Evolutionary conservation across 345 rosid genomes (phyloP), one percentile per base, ranked within the genome.

Genomic region (Camelina neglecta): DNA sequence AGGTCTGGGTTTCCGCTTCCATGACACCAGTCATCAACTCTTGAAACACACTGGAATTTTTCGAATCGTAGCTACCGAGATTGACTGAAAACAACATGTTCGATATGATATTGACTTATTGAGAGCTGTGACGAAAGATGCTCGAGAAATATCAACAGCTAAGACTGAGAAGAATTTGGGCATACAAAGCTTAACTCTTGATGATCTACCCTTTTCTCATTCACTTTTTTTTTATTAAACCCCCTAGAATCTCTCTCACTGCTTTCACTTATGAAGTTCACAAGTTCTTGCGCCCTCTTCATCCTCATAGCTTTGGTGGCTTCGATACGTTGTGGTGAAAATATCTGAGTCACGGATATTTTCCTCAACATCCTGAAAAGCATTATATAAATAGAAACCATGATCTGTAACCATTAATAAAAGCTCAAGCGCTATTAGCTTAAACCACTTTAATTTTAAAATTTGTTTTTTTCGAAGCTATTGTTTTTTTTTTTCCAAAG

Each of bases 281-380:
- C 8, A 23, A 77, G 75, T 26, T 77, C 80, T 64, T 70, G 49
- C 44, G 71, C 71, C 49, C 70, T 77, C 18, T 77, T 70, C 80
- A 62, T 44, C 51, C 80, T 38, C 11, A 76, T n/a, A 23, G 16
- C 16, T 55, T 44, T 64, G 6, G 71, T 69, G 2, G 65, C 80
- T 8, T 76, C 75, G 5, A 76, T 23, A 11, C 71, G 65, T 11
- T 76, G 75, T 1, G 75, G 75, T 9, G 80, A 76, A 3, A 76
- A 76, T 35, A 76, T 21, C 5, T 69, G 71, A 54, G 50, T 63
- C 15, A 44, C 80, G 2, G 71, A 33, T 24, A 70, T 3, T 62
- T 54, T 76, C 45, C 75, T 76, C 53, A 76, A 6, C 13, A 54
- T 15, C 13, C 80, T 76, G 33, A 31, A 76, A 13, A 61, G 42